Percentiles rank a stretch among this genome's conserved stretches.
Conservation (phyloP, 352 stramenopile species). For the Ophiocytium majus region DNA sequence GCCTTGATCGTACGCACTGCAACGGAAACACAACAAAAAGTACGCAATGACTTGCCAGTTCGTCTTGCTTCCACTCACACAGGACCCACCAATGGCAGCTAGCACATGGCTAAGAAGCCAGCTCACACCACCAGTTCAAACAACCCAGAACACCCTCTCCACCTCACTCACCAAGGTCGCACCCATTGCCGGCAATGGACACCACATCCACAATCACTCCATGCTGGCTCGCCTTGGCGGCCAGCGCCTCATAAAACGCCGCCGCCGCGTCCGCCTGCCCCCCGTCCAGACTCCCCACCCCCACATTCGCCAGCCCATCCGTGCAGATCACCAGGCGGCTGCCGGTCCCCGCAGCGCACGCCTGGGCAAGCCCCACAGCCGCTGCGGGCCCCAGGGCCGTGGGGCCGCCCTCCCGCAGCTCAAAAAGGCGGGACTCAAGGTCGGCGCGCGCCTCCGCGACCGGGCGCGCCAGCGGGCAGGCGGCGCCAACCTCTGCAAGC, state of each 20-base stretch:
- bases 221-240: constrained; percentile 13
- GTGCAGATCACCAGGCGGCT: constrained; percentile 41
- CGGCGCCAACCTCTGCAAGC: constrained; percentile 31
- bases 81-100: no score
- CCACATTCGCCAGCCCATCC: constrained; percentile 45
- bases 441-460: constrained; percentile 22
- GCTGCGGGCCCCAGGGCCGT: constrained; percentile 44
- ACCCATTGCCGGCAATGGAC: constrained; percentile 32
- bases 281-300: constrained; percentile 36
- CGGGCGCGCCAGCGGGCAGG: constrained; percentile 26
- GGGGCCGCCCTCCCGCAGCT: constrained; percentile 33
- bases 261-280: constrained; percentile 22
- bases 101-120: no score
- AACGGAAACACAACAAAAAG: no score
- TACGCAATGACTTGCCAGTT: no score
- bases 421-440: constrained; percentile 34
- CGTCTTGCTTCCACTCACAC: no score
- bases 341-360: neutral
- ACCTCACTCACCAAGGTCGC: no score
- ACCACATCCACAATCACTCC: constrained; percentile 41
- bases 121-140: no score
- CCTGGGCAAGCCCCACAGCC: constrained; percentile 18
- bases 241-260: neutral
- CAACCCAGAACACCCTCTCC: no score
- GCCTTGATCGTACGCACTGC: no score